Percentiles rank a stretch among this genome's conserved stretches.
These are phyloP conservation scores for Candida nemodendra DNA, from an alignment of 805 yeast species.

Conservation along the genomic window DNA sequence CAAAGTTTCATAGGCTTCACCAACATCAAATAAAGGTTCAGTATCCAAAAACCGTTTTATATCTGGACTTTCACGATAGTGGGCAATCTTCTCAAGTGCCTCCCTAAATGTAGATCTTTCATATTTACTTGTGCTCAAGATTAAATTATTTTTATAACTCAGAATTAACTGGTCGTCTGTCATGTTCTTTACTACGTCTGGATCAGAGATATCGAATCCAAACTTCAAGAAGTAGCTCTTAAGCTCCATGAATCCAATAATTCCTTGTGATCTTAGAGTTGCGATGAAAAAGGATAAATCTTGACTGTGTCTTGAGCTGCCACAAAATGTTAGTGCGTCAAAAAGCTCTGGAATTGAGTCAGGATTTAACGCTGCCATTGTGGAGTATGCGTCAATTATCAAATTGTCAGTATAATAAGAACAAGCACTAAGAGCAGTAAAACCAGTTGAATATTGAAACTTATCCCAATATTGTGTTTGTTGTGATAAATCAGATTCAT, in stretches of 20 bases:
- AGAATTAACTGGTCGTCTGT: conserved; percentile 29
- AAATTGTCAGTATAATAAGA: conserved; percentile 49
- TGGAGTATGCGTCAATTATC: conserved; percentile 47
- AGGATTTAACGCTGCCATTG: conserved; percentile 42
- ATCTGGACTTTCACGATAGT: conserved; percentile 35
- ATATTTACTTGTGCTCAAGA: conserved; percentile 20
- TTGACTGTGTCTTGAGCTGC: conserved; percentile 47
- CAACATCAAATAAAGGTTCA: conserved; percentile 45
- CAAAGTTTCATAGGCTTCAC: conserved; percentile 50
- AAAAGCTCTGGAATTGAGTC: conserved; percentile 47
- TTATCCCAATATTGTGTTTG: conserved; percentile 28
- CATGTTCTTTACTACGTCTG: conserved; percentile 16
- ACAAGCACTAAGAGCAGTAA: conserved; percentile 47
- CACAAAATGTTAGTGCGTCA: conserved; percentile 54
- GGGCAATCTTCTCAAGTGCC: conserved; percentile 40
- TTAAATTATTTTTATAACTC: conserved; percentile 27
- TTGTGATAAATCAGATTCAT: conserved; percentile 23
- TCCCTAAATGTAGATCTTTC: conserved; percentile 35
- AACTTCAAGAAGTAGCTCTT: conserved; percentile 27
- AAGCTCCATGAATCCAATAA: conserved; percentile 48
- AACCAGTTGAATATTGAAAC: conserved; percentile 20
- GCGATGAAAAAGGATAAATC: conserved; percentile 44
- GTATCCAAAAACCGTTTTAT: conserved; percentile 40
- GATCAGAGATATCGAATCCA: conserved; percentile 28
- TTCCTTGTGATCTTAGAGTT: conserved; percentile 50